phyloP scores from a whole-genome alignment of 169 alveolate genomes.

The Plasmodium gonderi region DNA sequence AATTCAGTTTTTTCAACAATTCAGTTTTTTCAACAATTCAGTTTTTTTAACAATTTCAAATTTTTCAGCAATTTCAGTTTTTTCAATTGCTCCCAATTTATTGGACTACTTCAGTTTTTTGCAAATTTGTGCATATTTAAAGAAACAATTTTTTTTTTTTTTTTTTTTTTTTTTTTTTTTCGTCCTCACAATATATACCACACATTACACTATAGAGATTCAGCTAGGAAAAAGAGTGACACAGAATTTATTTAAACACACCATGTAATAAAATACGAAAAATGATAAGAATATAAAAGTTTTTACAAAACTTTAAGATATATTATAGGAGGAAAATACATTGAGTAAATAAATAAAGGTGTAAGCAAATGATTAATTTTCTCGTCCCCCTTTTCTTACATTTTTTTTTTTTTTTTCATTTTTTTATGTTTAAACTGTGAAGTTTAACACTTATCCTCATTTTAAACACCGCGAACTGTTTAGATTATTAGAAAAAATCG shows the following conservation, averaged over 20 bases:
- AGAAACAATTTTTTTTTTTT: too few relatives aligned
- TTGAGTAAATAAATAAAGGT: background rate
- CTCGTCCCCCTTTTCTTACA: background rate
- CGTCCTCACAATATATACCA: background rate
- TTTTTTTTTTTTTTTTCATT: background rate
- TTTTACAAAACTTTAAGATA: background rate
- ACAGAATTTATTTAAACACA: background rate
- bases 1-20: background rate
- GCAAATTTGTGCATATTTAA: background rate
- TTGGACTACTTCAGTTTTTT: too few relatives aligned
- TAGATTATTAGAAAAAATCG: constrained; percentile 2
- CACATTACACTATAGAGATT: background rate
- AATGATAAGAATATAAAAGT: background rate
- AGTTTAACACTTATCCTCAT: background rate
- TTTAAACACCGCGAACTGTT: background rate
- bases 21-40: too few relatives aligned
- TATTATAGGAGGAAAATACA: background rate
- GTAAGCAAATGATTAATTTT: background rate
- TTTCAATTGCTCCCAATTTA: too few relatives aligned
- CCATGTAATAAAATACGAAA: background rate
- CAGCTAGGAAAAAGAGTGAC: background rate
- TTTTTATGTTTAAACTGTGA: background rate
- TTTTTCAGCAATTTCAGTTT: too few relatives aligned
- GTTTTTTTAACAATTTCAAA: too few relatives aligned
- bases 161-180: background rate